Evolutionary conservation across 2,329 filamentous ascomycete species (phyloP).

Genomic region (Trichoderma koningii): DNA sequence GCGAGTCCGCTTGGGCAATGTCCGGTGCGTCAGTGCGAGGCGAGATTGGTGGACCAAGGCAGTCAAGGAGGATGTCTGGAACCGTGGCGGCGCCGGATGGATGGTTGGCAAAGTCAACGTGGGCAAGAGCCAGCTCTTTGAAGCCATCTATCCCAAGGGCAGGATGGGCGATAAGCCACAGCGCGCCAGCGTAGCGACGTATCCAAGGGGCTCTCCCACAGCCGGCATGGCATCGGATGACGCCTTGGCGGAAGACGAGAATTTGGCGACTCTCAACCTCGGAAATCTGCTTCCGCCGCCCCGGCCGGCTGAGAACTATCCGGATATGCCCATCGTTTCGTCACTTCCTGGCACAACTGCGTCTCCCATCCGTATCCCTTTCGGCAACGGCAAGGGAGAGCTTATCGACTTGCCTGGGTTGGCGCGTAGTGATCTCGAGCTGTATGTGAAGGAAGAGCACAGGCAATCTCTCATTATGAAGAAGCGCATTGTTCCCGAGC

Average conservation of each 20-base stretch:
- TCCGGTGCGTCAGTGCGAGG: constrained; percentile 83
- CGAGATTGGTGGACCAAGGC: constrained; percentile 88
- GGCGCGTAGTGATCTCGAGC: constrained; percentile 70
- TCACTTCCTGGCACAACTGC: constrained; percentile 90
- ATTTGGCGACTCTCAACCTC: constrained; percentile 41
- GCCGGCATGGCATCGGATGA: constrained; percentile 28
- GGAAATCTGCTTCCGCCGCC: constrained; percentile 72
- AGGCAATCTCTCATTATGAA: constrained; percentile 76
- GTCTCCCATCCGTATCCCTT: constrained; percentile 90
- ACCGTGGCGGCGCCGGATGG: constrained; percentile 84
- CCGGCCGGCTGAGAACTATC: constrained; percentile 72
- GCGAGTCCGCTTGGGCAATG: constrained; percentile 81
- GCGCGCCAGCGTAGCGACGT: constrained; percentile 29
- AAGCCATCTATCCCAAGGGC: constrained; percentile 81
- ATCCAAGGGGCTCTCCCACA: constrained; percentile 26
- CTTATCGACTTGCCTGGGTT: constrained; percentile 91
- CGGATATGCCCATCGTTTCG: constrained; percentile 83
- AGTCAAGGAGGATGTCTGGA: constrained; percentile 83
- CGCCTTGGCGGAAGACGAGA: constrained; percentile 11
- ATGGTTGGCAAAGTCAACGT: constrained; percentile 98
- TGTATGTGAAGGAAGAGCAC: constrained; percentile 67
- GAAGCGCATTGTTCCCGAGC: constrained; percentile 70
- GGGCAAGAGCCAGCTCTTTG: constrained; percentile 90
- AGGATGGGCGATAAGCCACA: constrained; percentile 46
- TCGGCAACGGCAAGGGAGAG: constrained; percentile 82